phyloP scores from a whole-genome alignment of 345 rosid species.

The Cardiospermum halicacabum region DNA sequence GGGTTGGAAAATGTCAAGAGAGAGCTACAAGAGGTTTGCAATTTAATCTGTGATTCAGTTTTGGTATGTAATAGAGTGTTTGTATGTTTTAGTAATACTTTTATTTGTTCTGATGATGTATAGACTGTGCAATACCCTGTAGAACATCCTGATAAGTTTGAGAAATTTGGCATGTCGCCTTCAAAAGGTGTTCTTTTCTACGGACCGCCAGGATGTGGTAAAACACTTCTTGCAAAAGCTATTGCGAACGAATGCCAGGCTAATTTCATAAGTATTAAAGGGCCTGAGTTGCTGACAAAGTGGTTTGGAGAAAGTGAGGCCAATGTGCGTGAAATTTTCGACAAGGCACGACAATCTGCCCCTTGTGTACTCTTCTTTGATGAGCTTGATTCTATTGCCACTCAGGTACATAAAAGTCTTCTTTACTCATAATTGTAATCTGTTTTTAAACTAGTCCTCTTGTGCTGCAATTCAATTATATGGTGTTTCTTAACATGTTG shows the following conservation, averaged over 20 bases:
- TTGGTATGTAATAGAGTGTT: neutral
- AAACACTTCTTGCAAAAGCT: constrained; percentile 37
- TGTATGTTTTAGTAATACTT: neutral
- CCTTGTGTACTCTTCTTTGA: constrained; percentile 37
- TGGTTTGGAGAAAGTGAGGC: constrained; percentile 42
- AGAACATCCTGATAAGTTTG: constrained; percentile 38
- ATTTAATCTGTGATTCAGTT: neutral
- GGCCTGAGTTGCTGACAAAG: constrained; percentile 34
- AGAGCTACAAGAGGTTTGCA: constrained; percentile 34
- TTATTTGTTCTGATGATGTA: neutral
- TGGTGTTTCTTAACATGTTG: neutral
- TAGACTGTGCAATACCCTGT: constrained; percentile 36
- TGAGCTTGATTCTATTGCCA: constrained; percentile 34
- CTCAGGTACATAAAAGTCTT: constrained; percentile 29
- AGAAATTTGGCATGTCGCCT: constrained; percentile 40
- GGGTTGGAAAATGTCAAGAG: constrained; percentile 35
- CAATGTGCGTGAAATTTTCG: constrained; percentile 30
- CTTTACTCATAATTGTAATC: neutral
- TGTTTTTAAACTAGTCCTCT: neutral
- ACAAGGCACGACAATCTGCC: constrained; percentile 37
- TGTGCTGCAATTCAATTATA: neutral
- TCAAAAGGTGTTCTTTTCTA: constrained; percentile 36
- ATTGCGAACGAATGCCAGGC: constrained; percentile 38
- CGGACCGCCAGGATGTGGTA: constrained; percentile 34
- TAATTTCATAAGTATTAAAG: constrained; percentile 32